Percentiles rank a stretch among this genome's conserved stretches.
Evolutionary conservation across 345 rosid species (phyloP).

Genomic region (Barbarea vulgaris): DNA sequence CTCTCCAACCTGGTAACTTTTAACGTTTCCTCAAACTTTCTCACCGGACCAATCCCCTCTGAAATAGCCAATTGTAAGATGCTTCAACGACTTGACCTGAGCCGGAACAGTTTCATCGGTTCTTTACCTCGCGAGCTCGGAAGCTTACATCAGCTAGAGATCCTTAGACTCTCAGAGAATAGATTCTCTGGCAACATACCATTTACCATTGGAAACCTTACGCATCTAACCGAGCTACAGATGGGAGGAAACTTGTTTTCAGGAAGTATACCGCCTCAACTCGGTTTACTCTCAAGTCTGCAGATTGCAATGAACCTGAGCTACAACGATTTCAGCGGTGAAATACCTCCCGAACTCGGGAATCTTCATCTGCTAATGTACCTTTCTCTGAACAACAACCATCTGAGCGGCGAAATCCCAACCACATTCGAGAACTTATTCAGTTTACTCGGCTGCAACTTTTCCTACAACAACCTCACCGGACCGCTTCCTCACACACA

Average conservation of each 20-base stretch:
- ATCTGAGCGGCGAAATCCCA: conserved; percentile 79
- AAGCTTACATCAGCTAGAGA: conserved; percentile 73
- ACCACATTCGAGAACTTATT: conserved; percentile 60
- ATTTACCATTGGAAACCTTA: conserved; percentile 62
- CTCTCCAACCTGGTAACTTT: conserved; percentile 77
- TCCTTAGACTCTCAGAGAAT: conserved; percentile 83
- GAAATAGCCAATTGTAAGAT: conserved; percentile 70
- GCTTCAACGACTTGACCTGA: conserved; percentile 94
- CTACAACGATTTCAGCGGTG: conserved; percentile 67
- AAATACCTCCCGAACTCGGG: conserved; percentile 78
- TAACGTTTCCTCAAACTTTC: conserved; percentile 76
- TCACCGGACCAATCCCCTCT: conserved; percentile 65
- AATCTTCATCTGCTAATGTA: conserved; percentile 63
- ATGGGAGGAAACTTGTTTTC: conserved; percentile 93
- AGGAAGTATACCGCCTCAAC: conserved; percentile 68
- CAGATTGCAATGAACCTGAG: conserved; percentile 96
- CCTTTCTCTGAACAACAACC: conserved; percentile 76
- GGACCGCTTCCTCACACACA: conserved; percentile 68
- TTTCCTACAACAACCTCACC: conserved; percentile 77
- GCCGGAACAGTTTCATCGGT: conserved; percentile 63
- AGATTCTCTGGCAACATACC: conserved; percentile 78
- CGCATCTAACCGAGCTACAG: conserved; percentile 80
- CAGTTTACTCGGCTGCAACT: conserved; percentile 86
- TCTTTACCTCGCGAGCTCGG: conserved; percentile 78
- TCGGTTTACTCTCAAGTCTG: conserved; percentile 79